Base-by-base conservation (phyloP, 345 rosid species). In the Citrus mangshanensis region DNA sequence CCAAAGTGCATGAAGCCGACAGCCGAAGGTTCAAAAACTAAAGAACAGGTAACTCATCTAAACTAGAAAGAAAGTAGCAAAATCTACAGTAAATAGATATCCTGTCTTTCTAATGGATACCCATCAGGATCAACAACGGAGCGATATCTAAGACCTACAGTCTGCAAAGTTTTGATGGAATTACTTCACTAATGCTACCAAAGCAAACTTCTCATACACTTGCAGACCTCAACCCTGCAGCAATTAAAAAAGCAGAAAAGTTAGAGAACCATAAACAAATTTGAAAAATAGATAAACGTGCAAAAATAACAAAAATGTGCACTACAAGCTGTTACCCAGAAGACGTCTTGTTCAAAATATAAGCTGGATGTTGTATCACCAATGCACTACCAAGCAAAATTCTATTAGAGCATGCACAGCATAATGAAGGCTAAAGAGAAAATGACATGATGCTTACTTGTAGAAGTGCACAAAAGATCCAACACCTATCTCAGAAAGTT, bases 171-270 rank as follows among this genome's bases (percentile, higher is more conserved):
- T 37, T 42, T 65, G 74, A 72, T 66, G 74, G 74, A 80, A 78
- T 49, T 68, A 76, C 75, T 83, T 80, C 66, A 59, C 86, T 85
- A 88, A 70, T 66, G 83, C 82, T 83, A 84, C 68, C 73, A 54
- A 80, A 75, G 82, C 88, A 87, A 84, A 81, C 78, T 85, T 70
- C 77, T 76, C 40, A 75, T 72, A 77, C 73, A 79, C 80, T 82
- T 60, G 86, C 85, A 88, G 89, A 85, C 88, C 79, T 87, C 87
- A 89, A 78, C 88, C 92, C 97, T 92, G 87, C 81, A 85, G 34
- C 51, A 78, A 58, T 13, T 32, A 7, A 9, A 3, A 68, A 68
- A 78, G 16, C 60, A 9, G 63, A 82, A 18, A 66, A 25, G 37
- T 79, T 32, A 59, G 67, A 76, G 24, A 75, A 69, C 51, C 62